Percentiles rank a stretch among this genome's conserved stretches.
Evolutionary conservation across 768 basidiomycete species (phyloP).

Genomic region (Serendipita indica): DNA sequence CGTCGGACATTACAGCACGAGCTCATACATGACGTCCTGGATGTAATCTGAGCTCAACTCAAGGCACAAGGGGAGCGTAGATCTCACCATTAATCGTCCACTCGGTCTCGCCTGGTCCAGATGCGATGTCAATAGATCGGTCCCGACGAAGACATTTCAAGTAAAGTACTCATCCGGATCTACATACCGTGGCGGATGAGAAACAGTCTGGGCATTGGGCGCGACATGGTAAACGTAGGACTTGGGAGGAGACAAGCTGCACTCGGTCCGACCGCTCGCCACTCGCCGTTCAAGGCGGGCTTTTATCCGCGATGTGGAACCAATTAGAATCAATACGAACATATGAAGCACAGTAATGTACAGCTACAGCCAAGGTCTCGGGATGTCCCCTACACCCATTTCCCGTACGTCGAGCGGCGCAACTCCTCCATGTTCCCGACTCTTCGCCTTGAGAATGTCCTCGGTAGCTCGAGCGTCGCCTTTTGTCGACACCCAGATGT

Average conservation of each 20-base stretch:
- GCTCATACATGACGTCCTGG: slow-evolving; percentile 17
- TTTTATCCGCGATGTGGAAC: too few relatives aligned
- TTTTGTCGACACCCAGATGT: background rate
- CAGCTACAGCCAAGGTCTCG: background rate
- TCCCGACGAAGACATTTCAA: too few relatives aligned
- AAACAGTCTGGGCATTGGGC: slow-evolving; percentile 59
- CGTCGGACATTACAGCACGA: background rate
- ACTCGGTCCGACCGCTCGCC: background rate
- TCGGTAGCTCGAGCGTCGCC: background rate
- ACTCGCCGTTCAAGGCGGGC: background rate
- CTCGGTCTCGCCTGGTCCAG: slow-evolving; percentile 65
- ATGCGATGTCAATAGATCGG: background rate
- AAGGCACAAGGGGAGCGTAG: background rate
- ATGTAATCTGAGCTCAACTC: background rate
- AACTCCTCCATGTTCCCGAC: too few relatives aligned
- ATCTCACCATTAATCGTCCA: slow-evolving; percentile 75
- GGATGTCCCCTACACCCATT: background rate
- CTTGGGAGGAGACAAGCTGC: background rate
- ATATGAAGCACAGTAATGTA: background rate
- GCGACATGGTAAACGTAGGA: slow-evolving; percentile 20
- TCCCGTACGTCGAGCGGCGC: background rate
- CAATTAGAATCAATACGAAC: too few relatives aligned
- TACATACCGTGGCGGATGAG: slow-evolving; percentile 59
- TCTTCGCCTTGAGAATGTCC: background rate
- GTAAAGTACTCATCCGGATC: background rate